Evolutionary conservation across 2,329 filamentous ascomycete genomes (phyloP).

Genomic region (Chaetomium olivaceum): DNA sequence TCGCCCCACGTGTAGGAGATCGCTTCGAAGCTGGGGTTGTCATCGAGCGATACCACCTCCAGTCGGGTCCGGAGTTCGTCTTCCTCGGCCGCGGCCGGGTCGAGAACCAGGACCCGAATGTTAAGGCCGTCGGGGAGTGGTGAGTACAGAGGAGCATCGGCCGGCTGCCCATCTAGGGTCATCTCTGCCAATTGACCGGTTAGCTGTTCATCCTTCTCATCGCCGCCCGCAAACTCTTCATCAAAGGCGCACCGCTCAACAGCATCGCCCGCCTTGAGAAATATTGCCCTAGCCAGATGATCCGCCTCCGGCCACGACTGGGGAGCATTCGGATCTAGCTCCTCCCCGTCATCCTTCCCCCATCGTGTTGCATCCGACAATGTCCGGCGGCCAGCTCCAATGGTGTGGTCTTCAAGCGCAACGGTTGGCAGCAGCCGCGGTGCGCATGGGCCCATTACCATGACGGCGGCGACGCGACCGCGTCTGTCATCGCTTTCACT

Average conservation of each 20-base stretch:
- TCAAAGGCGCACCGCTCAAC: not conserved
- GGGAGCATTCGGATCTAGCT: not conserved
- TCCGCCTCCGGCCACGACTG: not conserved
- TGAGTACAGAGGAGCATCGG: not conserved
- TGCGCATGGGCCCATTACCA: not conserved
- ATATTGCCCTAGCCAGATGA: slow-evolving; percentile 3
- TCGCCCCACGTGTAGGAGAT: slow-evolving; percentile 9
- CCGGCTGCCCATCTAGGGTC: not conserved
- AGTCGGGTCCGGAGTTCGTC: not conserved
- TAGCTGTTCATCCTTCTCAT: not conserved
- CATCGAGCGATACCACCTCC: not conserved
- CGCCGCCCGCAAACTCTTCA: not conserved
- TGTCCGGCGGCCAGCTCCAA: not conserved
- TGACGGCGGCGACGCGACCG: not conserved
- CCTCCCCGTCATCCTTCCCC: not conserved
- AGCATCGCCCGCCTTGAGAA: not conserved
- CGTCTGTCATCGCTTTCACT: not conserved
- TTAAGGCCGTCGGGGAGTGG: not conserved
- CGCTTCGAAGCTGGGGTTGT: slow-evolving; percentile 4
- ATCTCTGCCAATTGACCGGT: not conserved
- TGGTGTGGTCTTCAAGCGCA: not conserved
- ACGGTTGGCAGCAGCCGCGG: not conserved
- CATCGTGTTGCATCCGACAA: not conserved
- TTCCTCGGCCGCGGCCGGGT: not conserved
- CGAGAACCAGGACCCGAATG: not conserved